A percentile compares a stretch with the other conserved stretches of the same genome.
These are phyloP conservation scores for Phaeosphaeria sp. DNA, from an alignment of 2,329 filamentous ascomycete genomes.

Conservation along the genomic window DNA sequence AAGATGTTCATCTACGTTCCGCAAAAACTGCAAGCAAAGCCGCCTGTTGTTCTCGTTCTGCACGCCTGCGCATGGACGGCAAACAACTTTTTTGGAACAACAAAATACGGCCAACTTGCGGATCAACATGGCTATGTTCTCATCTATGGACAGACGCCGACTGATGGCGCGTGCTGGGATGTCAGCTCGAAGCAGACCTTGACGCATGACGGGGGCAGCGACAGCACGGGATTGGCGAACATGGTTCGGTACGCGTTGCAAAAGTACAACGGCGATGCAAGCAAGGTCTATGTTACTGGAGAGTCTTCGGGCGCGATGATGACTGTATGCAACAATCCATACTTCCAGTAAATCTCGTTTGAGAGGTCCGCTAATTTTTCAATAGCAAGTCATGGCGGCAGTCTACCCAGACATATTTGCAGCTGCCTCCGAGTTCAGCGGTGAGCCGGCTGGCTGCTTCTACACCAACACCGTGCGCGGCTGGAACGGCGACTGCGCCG, in stretches of 20 bases:
- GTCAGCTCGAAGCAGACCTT: conserved; percentile 1
- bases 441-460: conserved; percentile 37
- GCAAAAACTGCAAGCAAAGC: conserved; percentile 2
- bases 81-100: not conserved
- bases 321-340: too few species aligned
- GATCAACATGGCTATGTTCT: conserved; percentile 2
- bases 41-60: conserved; percentile 1
- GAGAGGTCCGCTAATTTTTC: not conserved
- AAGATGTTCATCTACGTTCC: conserved; percentile 5
- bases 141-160: conserved; percentile 2
- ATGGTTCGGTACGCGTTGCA: conserved; percentile 1
- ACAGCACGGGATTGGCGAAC: conserved; percentile 2
- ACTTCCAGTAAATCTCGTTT: too few species aligned
- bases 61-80: conserved; percentile 2
- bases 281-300: conserved; percentile 1
- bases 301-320: conserved; percentile 2
- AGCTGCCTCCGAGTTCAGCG: conserved; percentile 34
- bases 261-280: conserved; percentile 1
- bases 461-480: conserved; percentile 52
- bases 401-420: conserved; percentile 36
- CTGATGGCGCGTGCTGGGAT: conserved; percentile 3
- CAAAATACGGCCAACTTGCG: conserved; percentile 3
- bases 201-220: conserved; percentile 1
- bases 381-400: conserved; percentile 1
- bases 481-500: conserved; percentile 26